Conservation (phyloP, 2,329 filamentous ascomycete species). For the Bimuria novae-zelandiae region DNA sequence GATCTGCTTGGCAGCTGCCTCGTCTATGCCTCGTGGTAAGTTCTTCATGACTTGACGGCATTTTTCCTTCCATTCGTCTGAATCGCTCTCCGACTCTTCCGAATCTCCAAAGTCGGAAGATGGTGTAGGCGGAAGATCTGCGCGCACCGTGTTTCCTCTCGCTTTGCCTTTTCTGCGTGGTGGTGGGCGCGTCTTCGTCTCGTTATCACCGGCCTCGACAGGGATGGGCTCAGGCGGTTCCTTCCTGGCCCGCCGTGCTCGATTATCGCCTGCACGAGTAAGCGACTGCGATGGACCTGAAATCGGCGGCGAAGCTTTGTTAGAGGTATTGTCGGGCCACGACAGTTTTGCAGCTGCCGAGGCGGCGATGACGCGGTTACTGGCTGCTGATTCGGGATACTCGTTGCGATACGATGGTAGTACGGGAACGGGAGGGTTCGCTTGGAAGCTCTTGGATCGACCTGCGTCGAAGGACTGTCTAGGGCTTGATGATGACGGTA, state of each 20-base stretch:
- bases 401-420: conserved; percentile 56
- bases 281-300: conserved; percentile 7
- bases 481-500: conserved; percentile 8
- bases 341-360: conserved; percentile 39
- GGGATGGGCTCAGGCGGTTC: conserved; percentile 24
- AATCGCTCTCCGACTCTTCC: conserved; percentile 30
- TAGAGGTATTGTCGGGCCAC: conserved; percentile 28
- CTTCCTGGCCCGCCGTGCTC: conserved; percentile 22
- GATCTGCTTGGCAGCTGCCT: conserved; percentile 83
- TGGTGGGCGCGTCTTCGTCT: conserved; percentile 19
- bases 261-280: conserved; percentile 19
- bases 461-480: conserved; percentile 14
- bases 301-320: conserved; percentile 16
- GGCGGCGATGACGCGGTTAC: conserved; percentile 31
- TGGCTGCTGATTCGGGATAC: conserved; percentile 44
- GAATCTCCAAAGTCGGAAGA: conserved; percentile 34
- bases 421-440: conserved; percentile 9
- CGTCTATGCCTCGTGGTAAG: conserved; percentile 81
- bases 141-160: conserved; percentile 36
- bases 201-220: conserved; percentile 25
- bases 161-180: conserved; percentile 34
- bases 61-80: conserved; percentile 43
- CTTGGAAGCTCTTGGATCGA: conserved; percentile 13
- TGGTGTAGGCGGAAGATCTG: conserved; percentile 38
- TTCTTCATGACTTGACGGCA: conserved; percentile 66